These are phyloP conservation scores for Macrolepiota albuminosa DNA, from an alignment of 768 basidiomycete genomes.

Conservation along the genomic window DNA sequence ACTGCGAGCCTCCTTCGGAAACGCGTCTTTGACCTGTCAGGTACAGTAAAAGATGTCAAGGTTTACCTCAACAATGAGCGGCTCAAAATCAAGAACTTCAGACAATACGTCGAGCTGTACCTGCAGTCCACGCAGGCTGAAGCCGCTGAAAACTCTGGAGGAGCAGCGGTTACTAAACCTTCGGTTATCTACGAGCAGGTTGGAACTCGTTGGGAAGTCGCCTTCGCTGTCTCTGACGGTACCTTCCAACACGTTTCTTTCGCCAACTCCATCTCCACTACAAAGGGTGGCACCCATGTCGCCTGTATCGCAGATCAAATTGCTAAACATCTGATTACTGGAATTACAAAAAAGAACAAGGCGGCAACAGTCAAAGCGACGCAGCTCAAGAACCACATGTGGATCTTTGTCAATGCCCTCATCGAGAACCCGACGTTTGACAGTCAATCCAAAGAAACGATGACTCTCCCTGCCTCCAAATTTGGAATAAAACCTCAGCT, in stretches of 20 bases:
- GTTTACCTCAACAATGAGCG: conserved; percentile 91
- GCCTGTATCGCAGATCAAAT: conserved; percentile 81
- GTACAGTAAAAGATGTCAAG: conserved; percentile 90
- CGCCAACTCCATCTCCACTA: conserved; percentile 95
- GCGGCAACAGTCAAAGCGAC: conserved; percentile 88
- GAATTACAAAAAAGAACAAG: conserved; percentile 96
- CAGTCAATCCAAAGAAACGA: conserved; percentile 96
- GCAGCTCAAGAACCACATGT: conserved; percentile 97
- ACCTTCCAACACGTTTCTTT: conserved; percentile 93
- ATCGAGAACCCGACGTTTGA: conserved; percentile 99
- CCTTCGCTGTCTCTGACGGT: conserved; percentile 91
- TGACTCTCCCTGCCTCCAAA: conserved; percentile 82
- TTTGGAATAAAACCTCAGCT: conserved; percentile 85
- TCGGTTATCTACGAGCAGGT: conserved; percentile 78
- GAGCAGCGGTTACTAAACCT: conserved; percentile 75
- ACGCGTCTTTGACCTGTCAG: conserved; percentile 96
- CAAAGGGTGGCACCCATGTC: conserved; percentile 95
- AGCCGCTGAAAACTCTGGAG: conserved; percentile 65
- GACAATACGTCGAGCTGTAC: conserved; percentile 95
- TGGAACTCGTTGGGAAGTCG: conserved; percentile 88
- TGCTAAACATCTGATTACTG: conserved; percentile 74
- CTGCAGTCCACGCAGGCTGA: conserved; percentile 71
- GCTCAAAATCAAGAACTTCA: conserved; percentile 92
- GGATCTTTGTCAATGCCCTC: conserved; percentile 93
- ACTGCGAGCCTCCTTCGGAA: conserved; percentile 84